Base-by-base conservation (phyloP, 163 green algal genomes). In the Chlorella variabilis region DNA sequence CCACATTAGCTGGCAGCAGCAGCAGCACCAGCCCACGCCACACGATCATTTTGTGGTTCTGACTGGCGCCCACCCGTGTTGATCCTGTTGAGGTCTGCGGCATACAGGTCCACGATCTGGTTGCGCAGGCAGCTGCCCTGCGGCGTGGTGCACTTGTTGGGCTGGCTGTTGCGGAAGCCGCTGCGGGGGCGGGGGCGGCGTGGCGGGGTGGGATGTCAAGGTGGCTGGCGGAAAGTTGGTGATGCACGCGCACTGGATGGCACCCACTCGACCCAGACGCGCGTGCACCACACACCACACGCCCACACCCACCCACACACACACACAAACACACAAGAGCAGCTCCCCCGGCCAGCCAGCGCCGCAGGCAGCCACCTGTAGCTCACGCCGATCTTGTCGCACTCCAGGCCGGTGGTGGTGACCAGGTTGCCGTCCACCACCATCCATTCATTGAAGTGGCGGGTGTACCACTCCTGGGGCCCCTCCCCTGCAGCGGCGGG, bases 301-400 rank as follows among this genome's bases (percentile, higher is more conserved):
- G 56, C 56, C 20, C 56, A 29, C 9, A n/a, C 18, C 21, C 56
- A 65, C 11, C 15, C 45, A 38, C 1, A 38, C 67, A 39, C 51
- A 25, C 51, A n/a, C 51, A 51, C 51, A 62, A 25, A 31, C 51
- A 62, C 51, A 62, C 51, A 62, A n/a, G 15, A 25, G 42, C 42
- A 20, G 42, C 42, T 13, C 36, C 21, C 33, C 33, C 15, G 33
- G 1, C 9, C 33, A 42, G 31, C 17, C 61, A 25, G 31, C 17
- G 9, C 61, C 33, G 21, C 9, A 8, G 31, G 8, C 48, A 62
- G 54, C 0, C 49, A 85, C 80, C 81, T 80, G 84, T 97, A 98
- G 31, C 66, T 78, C 13, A 93, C 95, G 39, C 95, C 94, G 9
- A 97, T 85, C 78, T 95, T 96, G 87, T 98, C 89, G 83, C 95